Conservation (phyloP, 495 filamentous ascomycete genomes). For the Usnea hakonensis region DNA sequence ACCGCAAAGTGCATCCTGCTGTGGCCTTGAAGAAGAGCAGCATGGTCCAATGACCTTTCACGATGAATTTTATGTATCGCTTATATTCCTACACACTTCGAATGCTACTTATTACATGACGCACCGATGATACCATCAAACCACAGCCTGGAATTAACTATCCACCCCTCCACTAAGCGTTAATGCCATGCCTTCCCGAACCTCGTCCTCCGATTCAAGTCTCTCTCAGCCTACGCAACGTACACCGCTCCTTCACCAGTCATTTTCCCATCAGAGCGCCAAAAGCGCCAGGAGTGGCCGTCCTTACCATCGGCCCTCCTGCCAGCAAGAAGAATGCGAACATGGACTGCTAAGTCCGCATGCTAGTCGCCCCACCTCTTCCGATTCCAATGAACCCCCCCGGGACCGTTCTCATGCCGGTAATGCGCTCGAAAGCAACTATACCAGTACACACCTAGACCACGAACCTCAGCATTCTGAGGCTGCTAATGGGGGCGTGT, state of each 20-base stretch:
- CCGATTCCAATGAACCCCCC: not conserved
- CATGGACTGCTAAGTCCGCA: slow-evolving; percentile 15
- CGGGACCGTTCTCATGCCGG: not conserved
- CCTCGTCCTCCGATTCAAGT: slow-evolving; percentile 8
- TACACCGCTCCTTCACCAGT: slow-evolving; percentile 9
- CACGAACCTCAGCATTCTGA: not conserved
- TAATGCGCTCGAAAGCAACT: not conserved
- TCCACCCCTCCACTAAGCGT: not conserved
- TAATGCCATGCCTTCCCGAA: slow-evolving; percentile 6
- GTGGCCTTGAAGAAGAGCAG: not conserved
- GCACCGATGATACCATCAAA: slow-evolving; percentile 1
- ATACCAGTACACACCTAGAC: not conserved
- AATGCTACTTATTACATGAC: not conserved
- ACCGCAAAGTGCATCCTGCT: not conserved
- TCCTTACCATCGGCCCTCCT: slow-evolving; percentile 15
- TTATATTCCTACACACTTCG: not conserved
- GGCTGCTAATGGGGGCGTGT: not conserved
- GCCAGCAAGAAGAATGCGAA: slow-evolving; percentile 21
- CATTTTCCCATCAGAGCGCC: not conserved
- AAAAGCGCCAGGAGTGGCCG: not conserved
- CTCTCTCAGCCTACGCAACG: not conserved
- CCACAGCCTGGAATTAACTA: not conserved
- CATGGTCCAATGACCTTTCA: not conserved
- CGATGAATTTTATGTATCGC: not conserved
- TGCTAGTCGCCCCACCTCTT: slow-evolving; percentile 3